phyloP scores from a whole-genome alignment of 805 yeast genomes.

The Myxozyma geophila region DNA sequence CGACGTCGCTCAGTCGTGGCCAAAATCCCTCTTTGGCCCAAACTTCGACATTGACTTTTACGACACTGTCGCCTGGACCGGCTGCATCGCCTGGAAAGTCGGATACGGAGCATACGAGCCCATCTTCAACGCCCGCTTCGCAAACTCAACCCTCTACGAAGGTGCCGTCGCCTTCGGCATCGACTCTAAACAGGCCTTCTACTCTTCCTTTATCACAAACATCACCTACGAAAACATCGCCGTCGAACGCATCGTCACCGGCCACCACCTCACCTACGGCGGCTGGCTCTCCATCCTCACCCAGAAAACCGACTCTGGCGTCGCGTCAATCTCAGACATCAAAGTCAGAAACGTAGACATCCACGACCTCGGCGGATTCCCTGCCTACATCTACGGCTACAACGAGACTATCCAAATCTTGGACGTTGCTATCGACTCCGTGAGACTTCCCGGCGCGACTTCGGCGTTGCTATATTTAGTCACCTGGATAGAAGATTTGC shows the following conservation, averaged over 20 bases:
- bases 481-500: neutral
- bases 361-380: constrained; percentile 19
- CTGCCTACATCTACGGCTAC: constrained; percentile 21
- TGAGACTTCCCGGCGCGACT: neutral
- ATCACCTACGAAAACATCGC: constrained; percentile 10
- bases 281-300: constrained; percentile 28
- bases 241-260: constrained; percentile 20
- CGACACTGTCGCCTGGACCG: constrained; percentile 31
- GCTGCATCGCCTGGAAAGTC: constrained; percentile 26
- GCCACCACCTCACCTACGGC: constrained; percentile 15
- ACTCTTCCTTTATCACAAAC: constrained; percentile 3
- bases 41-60: constrained; percentile 12
- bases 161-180: constrained; percentile 26
- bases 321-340: constrained; percentile 14
- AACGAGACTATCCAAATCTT: neutral
- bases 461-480: neutral
- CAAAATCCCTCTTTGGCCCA: constrained; percentile 4
- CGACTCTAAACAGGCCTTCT: constrained; percentile 13
- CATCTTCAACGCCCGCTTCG: neutral
- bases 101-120: constrained; percentile 26
- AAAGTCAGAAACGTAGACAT: constrained; percentile 12
- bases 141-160: constrained; percentile 18
- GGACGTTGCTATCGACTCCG: constrained; percentile 6
- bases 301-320: constrained; percentile 9
- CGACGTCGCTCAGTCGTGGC: constrained; percentile 17